Conservation (phyloP, 179 eudicot genomes). For the Beta macrorhiza region DNA sequence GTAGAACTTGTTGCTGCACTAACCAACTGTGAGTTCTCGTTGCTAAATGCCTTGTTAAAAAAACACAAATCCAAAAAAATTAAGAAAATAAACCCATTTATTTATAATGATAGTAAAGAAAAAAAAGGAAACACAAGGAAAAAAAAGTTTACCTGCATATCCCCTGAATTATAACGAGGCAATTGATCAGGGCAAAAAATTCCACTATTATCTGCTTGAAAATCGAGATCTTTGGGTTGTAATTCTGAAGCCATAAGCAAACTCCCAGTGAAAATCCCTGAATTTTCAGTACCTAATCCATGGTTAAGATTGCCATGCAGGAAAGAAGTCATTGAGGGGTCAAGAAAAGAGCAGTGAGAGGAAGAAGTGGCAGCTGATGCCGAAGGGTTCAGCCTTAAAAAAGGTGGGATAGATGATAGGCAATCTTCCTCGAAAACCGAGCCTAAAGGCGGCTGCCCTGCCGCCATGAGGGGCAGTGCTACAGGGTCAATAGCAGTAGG, state of each 20-base stretch:
- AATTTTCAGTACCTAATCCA: slow-evolving; percentile 28
- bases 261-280: slow-evolving; percentile 42
- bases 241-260: slow-evolving; percentile 42
- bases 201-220: slow-evolving; percentile 60
- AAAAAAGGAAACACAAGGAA: background rate
- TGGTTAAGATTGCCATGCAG: slow-evolving; percentile 36
- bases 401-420: slow-evolving; percentile 51
- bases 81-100: background rate
- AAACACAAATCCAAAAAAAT: background rate
- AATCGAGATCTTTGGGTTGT: slow-evolving; percentile 53
- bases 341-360: slow-evolving; percentile 41
- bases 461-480: slow-evolving; percentile 34
- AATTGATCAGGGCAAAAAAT: slow-evolving; percentile 53
- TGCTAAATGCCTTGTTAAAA: slow-evolving; percentile 53
- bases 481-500: slow-evolving; percentile 23
- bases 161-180: slow-evolving; percentile 45
- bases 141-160: slow-evolving; percentile 56
- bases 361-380: slow-evolving; percentile 14
- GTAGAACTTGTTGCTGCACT: slow-evolving; percentile 53
- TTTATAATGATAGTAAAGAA: background rate
- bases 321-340: slow-evolving; percentile 40
- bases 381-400: slow-evolving; percentile 41
- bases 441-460: slow-evolving; percentile 31
- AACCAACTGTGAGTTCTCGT: slow-evolving; percentile 62
- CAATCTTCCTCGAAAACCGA: slow-evolving; percentile 55